Evolutionary conservation across 805 yeast genomes (phyloP).

Genomic region (Ogataea degrootiae): DNA sequence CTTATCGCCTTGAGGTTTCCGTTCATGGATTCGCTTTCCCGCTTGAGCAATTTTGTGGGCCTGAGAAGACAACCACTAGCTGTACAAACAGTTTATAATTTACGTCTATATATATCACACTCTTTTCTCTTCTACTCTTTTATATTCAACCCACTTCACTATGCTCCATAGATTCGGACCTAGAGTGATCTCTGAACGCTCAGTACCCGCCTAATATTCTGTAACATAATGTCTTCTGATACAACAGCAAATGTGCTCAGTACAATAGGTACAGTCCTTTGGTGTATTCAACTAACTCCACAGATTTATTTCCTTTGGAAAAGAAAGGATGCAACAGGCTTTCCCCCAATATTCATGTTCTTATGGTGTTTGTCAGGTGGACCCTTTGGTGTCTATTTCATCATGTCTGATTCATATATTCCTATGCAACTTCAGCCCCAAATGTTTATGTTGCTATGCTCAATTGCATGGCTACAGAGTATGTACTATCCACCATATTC

Average conservation of each 20-base stretch:
- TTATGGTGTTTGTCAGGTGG: conserved; percentile 77
- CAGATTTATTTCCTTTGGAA: conserved; percentile 62
- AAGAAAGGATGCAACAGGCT: conserved; percentile 77
- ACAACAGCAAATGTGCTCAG: conserved; percentile 71
- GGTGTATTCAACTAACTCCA: conserved; percentile 82
- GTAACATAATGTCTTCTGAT: conserved; percentile 13
- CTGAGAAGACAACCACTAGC: no score
- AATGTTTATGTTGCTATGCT: conserved; percentile 66
- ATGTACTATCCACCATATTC: conserved; percentile 66
- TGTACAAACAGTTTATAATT: no score
- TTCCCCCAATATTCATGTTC: conserved; percentile 88
- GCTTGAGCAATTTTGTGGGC: no score
- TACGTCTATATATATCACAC: no score
- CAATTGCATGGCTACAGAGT: conserved; percentile 63
- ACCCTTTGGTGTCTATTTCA: conserved; percentile 83
- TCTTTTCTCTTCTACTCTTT: no score
- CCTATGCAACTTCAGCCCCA: conserved; percentile 88
- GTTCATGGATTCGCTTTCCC: no score
- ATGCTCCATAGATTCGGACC: no score
- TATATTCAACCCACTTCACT: no score
- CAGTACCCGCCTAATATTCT: background rate
- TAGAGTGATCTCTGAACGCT: background rate
- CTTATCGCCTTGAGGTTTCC: no score
- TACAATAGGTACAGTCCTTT: conserved; percentile 83
- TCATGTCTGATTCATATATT: conserved; percentile 62